Conservation (phyloP, 1,284 basidiomycete species). For the Tilletia walkeri region DNA sequence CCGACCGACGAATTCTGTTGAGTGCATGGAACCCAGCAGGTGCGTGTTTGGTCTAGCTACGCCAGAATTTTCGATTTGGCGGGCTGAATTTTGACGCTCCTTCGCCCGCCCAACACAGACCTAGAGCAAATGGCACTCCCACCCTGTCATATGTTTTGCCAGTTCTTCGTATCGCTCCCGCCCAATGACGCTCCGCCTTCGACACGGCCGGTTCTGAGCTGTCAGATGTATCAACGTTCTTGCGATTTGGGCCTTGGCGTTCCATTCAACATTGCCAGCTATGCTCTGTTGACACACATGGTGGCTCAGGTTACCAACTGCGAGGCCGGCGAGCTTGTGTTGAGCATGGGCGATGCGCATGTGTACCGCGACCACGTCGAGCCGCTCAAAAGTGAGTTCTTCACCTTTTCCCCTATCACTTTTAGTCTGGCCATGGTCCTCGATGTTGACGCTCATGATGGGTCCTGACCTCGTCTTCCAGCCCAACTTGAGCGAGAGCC, state of each 20-base stretch:
- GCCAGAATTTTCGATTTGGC: neutral
- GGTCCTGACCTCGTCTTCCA: constrained; percentile 17
- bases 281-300: constrained; percentile 94
- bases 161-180: constrained; percentile 92
- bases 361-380: constrained; percentile 91
- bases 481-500: constrained; percentile 77
- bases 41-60: constrained; percentile 55
- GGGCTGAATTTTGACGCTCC: no score
- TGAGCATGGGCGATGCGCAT: constrained; percentile 90
- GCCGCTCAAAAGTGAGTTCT: constrained; percentile 64
- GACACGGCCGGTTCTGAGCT: constrained; percentile 64
- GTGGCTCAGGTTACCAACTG: constrained; percentile 85
- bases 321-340: constrained; percentile 81
- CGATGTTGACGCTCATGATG: neutral
- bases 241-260: constrained; percentile 89
- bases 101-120: constrained; percentile 61
- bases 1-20: constrained; percentile 90
- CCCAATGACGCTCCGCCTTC: constrained; percentile 47
- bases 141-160: constrained; percentile 97
- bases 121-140: constrained; percentile 91
- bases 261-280: constrained; percentile 98
- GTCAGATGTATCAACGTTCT: constrained; percentile 96
- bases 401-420: neutral
- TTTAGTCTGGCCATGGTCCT: no score
- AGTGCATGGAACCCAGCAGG: constrained; percentile 97